Conservation (phyloP, 495 filamentous ascomycete species). For the Chaetomium fimeti region DNA sequence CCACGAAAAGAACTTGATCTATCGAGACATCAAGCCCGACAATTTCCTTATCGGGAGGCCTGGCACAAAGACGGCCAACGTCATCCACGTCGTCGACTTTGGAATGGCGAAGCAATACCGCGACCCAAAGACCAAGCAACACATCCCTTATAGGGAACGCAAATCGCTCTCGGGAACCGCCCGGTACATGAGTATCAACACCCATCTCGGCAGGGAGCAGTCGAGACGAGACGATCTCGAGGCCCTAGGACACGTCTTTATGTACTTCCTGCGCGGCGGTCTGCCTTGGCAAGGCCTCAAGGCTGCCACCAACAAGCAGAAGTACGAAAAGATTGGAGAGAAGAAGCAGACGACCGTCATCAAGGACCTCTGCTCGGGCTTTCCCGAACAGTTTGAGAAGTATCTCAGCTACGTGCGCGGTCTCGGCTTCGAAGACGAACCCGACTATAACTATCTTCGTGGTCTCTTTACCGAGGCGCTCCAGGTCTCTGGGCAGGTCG, state of each 20-base stretch:
- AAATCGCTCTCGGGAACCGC: slow-evolving; percentile 97
- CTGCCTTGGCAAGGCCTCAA: slow-evolving; percentile 98
- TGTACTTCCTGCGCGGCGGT: slow-evolving; percentile 97
- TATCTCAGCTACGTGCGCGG: slow-evolving; percentile 97
- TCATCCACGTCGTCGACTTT: slow-evolving; percentile 99
- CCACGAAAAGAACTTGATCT: slow-evolving; percentile 99
- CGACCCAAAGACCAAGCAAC: slow-evolving; percentile 98
- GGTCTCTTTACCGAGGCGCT: slow-evolving; percentile 96
- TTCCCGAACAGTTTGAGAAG: slow-evolving; percentile 96
- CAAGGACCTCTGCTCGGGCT: slow-evolving; percentile 95
- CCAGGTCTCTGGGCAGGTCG: slow-evolving; percentile 88
- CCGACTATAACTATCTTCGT: slow-evolving; percentile 96
- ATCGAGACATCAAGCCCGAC: slow-evolving; percentile 98
- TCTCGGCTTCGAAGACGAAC: slow-evolving; percentile 96
- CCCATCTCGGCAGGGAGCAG: slow-evolving; percentile 93
- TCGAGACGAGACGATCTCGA: slow-evolving; percentile 96
- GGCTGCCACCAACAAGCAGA: slow-evolving; percentile 99
- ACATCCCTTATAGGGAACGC: slow-evolving; percentile 96
- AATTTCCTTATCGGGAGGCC: slow-evolving; percentile 99
- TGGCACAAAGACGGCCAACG: slow-evolving; percentile 86
- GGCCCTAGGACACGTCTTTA: slow-evolving; percentile 95
- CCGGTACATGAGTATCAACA: slow-evolving; percentile 99
- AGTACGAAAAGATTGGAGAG: slow-evolving; percentile 99
- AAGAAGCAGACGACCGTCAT: slow-evolving; percentile 98
- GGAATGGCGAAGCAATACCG: slow-evolving; percentile 99